phyloP scores from a whole-genome alignment of 1,284 basidiomycete species.

The Sporisorium exsertum region DNA sequence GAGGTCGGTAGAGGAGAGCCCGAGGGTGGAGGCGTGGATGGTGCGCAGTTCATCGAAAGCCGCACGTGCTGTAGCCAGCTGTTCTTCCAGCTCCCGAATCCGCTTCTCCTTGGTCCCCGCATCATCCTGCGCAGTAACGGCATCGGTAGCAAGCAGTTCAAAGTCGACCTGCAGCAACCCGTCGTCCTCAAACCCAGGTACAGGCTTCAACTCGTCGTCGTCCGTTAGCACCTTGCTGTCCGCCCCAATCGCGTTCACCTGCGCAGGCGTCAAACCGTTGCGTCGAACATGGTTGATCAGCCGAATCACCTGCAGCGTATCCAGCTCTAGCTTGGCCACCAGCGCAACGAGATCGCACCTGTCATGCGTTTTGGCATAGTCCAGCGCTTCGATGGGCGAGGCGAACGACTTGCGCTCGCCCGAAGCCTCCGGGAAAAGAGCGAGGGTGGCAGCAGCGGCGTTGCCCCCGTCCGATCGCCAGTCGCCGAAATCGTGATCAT shows the following conservation, averaged over 20 bases:
- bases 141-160: conserved; percentile 32
- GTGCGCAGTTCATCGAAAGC: conserved; percentile 57
- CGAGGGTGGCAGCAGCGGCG: conserved; percentile 21
- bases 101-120: conserved; percentile 2
- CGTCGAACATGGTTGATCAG: conserved; percentile 65
- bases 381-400: conserved; percentile 51
- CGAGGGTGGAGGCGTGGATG: conserved; percentile 41
- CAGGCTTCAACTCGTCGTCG: conserved; percentile 63
- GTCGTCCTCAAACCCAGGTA: conserved; percentile 63
- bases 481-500: conserved; percentile 55
- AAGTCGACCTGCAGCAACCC: conserved; percentile 65
- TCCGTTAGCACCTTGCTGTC: conserved; percentile 45
- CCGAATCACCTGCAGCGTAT: conserved; percentile 64
- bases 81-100: conserved; percentile 46
- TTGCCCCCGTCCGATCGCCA: conserved; percentile 34
- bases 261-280: conserved; percentile 18
- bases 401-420: conserved; percentile 35
- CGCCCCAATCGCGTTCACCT: conserved; percentile 31
- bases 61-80: conserved; percentile 40
- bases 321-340: conserved; percentile 46
- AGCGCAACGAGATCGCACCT: conserved; percentile 57
- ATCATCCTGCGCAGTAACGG: too few species aligned
- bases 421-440: conserved; percentile 23
- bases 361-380: conserved; percentile 45
- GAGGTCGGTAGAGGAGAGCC: conserved; percentile 32